These are phyloP conservation scores for Plasmodium vinckei DNA, from an alignment of 169 alveolate species.

Conservation along the genomic window DNA sequence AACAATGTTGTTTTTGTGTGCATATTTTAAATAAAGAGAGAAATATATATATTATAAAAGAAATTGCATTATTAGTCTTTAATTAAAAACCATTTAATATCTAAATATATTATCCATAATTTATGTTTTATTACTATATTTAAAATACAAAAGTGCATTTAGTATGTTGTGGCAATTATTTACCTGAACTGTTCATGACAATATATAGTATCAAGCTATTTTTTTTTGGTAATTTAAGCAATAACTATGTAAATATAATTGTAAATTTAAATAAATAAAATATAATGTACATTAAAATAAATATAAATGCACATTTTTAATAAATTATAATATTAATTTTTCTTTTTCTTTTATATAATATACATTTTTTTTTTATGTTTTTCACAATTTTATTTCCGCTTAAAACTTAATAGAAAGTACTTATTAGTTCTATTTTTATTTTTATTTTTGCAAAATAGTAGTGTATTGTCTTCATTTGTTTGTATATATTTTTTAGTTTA, in stretches of 20 bases:
- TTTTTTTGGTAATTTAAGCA: slow-evolving; percentile 45
- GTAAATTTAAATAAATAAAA: slow-evolving; percentile 25
- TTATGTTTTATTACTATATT: slow-evolving; percentile 19
- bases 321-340: slow-evolving; percentile 34
- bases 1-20: slow-evolving; percentile 77
- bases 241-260: slow-evolving; percentile 16
- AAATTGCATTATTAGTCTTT: slow-evolving; percentile 18
- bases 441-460: slow-evolving; percentile 24
- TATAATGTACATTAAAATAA: slow-evolving; percentile 10
- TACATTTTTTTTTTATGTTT: slow-evolving; percentile 15
- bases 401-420: slow-evolving; percentile 21
- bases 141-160: slow-evolving; percentile 58
- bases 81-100: slow-evolving; percentile 19
- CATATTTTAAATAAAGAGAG: slow-evolving; percentile 43
- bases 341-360: slow-evolving; percentile 24
- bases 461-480: slow-evolving; percentile 29
- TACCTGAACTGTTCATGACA: slow-evolving; percentile 56
- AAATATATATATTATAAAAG: slow-evolving; percentile 20
- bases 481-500: slow-evolving; percentile 17
- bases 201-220: slow-evolving; percentile 60
- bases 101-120: slow-evolving; percentile 25
- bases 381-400: slow-evolving; percentile 34
- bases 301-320: slow-evolving; percentile 16
- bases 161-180: slow-evolving; percentile 27
- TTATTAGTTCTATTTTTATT: slow-evolving; percentile 17